These are phyloP conservation scores for Samsoniella hepiali DNA, from an alignment of 2,329 filamentous ascomycete species.

Conservation along the genomic window DNA sequence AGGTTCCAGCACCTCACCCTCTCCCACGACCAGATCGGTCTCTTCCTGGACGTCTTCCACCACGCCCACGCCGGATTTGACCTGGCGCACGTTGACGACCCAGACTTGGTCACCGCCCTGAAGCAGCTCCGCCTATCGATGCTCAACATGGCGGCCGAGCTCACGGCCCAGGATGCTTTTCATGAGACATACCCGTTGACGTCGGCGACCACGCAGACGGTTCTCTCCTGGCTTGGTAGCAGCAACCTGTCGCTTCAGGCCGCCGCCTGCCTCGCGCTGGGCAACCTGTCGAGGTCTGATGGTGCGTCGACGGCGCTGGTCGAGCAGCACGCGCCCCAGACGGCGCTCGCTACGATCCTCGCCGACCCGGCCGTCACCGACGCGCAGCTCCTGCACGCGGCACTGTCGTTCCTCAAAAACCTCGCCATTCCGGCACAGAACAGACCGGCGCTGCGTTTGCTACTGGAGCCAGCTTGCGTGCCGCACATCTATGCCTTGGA, in stretches of 20 bases:
- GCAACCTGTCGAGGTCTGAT: conserved; percentile 61
- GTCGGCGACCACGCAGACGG: conserved; percentile 38
- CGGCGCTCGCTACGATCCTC: conserved; percentile 46
- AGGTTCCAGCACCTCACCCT: conserved; percentile 50
- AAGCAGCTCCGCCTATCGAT: conserved; percentile 49
- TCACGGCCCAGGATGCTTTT: conserved; percentile 51
- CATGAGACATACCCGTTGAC: conserved; percentile 40
- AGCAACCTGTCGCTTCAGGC: conserved; percentile 45
- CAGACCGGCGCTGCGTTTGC: conserved; percentile 47
- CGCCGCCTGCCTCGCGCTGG: conserved; percentile 58
- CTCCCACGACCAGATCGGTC: conserved; percentile 33
- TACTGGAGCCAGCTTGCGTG: conserved; percentile 45
- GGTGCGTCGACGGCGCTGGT: conserved; percentile 50
- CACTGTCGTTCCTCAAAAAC: conserved; percentile 62
- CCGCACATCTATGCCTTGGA: conserved; percentile 54
- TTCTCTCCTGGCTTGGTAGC: conserved; percentile 47
- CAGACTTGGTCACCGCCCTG: conserved; percentile 43
- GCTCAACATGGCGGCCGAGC: conserved; percentile 48
- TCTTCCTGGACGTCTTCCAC: conserved; percentile 48
- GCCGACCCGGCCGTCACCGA: conserved; percentile 39
- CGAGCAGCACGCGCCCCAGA: conserved; percentile 36
- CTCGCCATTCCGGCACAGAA: conserved; percentile 57
- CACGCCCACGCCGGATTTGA: conserved; percentile 45
- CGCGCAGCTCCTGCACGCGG: conserved; percentile 54
- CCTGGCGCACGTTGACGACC: conserved; percentile 40